Base-by-base conservation (phyloP, 202 grass and related monocot species). In the Brachypodium distachyon region DNA sequence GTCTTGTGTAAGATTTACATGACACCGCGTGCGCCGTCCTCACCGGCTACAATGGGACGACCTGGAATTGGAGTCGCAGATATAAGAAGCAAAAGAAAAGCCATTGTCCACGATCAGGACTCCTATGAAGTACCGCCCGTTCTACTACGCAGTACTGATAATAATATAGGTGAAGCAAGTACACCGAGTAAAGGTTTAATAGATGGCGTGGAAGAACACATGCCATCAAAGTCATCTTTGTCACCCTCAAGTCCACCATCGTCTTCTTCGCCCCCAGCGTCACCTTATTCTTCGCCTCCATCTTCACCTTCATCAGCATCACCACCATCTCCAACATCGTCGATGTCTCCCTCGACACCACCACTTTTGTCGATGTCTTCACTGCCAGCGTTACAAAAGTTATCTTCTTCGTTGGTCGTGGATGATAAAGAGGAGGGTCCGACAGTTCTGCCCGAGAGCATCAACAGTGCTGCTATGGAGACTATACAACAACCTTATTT, bases 1-100 rank as follows among this genome's bases (percentile, higher is more conserved):
- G 59, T 65, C 9, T 36, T 77, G 74, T 77, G 74, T 1, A 77
- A 77, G 14, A 52, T 77, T 2, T 52, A 77, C 59, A 2, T n/a
- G 5, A 29, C 43, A 0, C 43, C 59, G 10, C 32, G 59, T 3
- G 27, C 1, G 26, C 9, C 2, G 1, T 46, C 41, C 18, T 4
- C 6, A 18, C 6, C 7, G 22, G 13, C 5, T 18, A 39, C 12
- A 22, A 64, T 18, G 19, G 12, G 0, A 63, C 21, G 0, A 9
- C 3, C 26, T 28, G 8, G n/a, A n/a, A n/a, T n/a, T 0, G 4
- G n/a, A n/a, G 65, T 1, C 6, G 26, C 42, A 31, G 16, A 69
- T 6, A 16, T 1, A 32, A 26, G 26, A 48, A 16, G 25, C 17
- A 69, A 48, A 31, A 69, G 65, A 14, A 69, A 69, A 18, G 2